Percentiles rank a stretch among this genome's conserved stretches.
Evolutionary conservation across 495 filamentous ascomycete genomes (phyloP).

Genomic region (Hypoxylon subgilvum): DNA sequence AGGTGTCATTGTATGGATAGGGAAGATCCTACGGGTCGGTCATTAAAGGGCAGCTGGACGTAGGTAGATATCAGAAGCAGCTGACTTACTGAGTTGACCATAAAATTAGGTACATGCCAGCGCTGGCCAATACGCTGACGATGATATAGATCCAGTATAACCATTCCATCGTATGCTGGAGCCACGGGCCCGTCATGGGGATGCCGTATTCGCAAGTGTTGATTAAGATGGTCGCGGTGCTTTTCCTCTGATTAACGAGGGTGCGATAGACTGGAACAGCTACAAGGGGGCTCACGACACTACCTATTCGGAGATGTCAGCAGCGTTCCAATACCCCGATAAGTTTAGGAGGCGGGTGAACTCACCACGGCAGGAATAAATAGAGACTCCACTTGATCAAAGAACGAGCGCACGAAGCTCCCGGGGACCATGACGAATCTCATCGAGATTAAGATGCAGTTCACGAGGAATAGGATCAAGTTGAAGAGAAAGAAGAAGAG

Average conservation of each 20-base stretch:
- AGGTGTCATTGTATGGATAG: constrained; percentile 86
- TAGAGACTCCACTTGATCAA: constrained; percentile 79
- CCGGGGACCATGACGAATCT: constrained; percentile 75
- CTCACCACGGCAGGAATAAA: constrained; percentile 79
- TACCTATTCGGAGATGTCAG: constrained; percentile 42
- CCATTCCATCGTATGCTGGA: constrained; percentile 64
- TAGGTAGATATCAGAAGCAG: too few species aligned
- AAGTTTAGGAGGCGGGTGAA: background rate
- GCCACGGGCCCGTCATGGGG: constrained; percentile 69
- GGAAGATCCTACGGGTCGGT: constrained; percentile 62
- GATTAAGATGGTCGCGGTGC: constrained; percentile 76
- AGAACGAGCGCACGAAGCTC: constrained; percentile 72
- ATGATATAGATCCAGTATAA: constrained; percentile 77
- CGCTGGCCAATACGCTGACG: constrained; percentile 67
- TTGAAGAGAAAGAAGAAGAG: constrained; percentile 78
- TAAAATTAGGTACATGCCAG: constrained; percentile 74
- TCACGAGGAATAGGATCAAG: constrained; percentile 71
- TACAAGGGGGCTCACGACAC: constrained; percentile 47
- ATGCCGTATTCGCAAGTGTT: constrained; percentile 82
- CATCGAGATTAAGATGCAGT: constrained; percentile 68
- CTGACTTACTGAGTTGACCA: constrained; percentile 65
- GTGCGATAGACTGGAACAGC: too few species aligned
- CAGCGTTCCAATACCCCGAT: too few species aligned
- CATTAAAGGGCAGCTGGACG: too few species aligned
- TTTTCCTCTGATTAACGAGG: constrained; percentile 21